Percentiles rank a stretch among this genome's conserved stretches.
Evolutionary conservation across 2,329 filamentous ascomycete genomes (phyloP).

Genomic region (Fusarium goolgardi): DNA sequence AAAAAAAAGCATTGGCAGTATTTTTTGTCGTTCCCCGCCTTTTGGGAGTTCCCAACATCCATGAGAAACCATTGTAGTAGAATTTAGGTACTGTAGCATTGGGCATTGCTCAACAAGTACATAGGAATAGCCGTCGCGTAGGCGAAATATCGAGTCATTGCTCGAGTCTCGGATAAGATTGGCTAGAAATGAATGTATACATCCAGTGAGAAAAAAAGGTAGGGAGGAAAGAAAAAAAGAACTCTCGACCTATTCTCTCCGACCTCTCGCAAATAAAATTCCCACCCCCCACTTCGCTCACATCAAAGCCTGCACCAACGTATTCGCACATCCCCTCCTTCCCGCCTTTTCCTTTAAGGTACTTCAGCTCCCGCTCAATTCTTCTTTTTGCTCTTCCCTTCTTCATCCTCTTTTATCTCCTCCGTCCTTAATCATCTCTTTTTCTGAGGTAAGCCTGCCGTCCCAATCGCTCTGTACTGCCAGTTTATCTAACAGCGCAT

Average conservation of each 20-base stretch:
- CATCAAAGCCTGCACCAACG: slow-evolving; percentile 42
- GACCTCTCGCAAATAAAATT: slow-evolving; percentile 29
- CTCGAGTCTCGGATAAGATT: slow-evolving; percentile 21
- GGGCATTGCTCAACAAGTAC: slow-evolving; percentile 25
- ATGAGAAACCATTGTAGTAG: slow-evolving; percentile 13
- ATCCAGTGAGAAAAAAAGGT: neutral
- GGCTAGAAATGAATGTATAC: neutral
- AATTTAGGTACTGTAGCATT: slow-evolving; percentile 12
- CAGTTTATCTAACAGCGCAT: slow-evolving; percentile 35
- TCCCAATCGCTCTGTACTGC: slow-evolving; percentile 15
- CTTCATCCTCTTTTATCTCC: slow-evolving; percentile 27
- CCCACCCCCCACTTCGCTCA: slow-evolving; percentile 43
- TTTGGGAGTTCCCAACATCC: neutral
- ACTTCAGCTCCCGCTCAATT: slow-evolving; percentile 48
- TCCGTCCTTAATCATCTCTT: slow-evolving; percentile 23
- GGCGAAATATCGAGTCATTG: slow-evolving; percentile 13
- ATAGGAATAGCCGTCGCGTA: neutral
- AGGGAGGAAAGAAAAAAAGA: slow-evolving; percentile 2
- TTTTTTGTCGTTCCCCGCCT: slow-evolving; percentile 18
- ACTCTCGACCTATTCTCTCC: slow-evolving; percentile 21
- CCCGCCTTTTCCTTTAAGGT: slow-evolving; percentile 45
- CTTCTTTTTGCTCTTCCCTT: slow-evolving; percentile 41
- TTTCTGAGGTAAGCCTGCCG: slow-evolving; percentile 17
- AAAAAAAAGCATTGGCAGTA: slow-evolving; percentile 11
- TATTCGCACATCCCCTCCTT: slow-evolving; percentile 49